Conservation (phyloP, 352 stramenopile genomes). For the Pythium pyrilobum region DNA sequence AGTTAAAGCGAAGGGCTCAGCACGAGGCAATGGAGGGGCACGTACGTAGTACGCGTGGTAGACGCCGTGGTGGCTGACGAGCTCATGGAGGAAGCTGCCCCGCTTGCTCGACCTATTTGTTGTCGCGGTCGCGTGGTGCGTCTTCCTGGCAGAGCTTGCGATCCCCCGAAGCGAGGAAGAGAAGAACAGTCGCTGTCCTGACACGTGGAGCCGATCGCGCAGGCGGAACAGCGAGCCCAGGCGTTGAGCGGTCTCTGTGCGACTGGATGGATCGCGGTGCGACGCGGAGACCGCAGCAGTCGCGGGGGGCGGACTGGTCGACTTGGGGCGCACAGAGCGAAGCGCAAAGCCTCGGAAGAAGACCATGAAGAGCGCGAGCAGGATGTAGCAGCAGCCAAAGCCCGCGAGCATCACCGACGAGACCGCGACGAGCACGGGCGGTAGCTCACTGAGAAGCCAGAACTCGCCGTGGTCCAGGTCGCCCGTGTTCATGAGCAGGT, state of each 20-base stretch:
- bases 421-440: neutral
- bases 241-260: neutral
- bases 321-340: neutral
- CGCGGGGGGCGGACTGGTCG: neutral
- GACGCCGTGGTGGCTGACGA: constrained; percentile 3
- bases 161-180: neutral
- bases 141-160: too few relatives aligned
- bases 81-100: neutral
- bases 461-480: constrained; percentile 17
- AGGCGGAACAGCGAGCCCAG: neutral
- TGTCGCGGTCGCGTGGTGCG: too few relatives aligned
- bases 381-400: constrained; percentile 8
- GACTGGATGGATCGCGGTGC: too few relatives aligned
- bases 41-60: constrained; percentile 16
- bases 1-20: neutral
- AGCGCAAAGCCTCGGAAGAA: constrained; percentile 5
- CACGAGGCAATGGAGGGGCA: neutral
- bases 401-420: constrained; percentile 1
- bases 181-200: neutral
- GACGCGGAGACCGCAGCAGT: neutral
- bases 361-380: constrained; percentile 12
- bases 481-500: constrained; percentile 19
- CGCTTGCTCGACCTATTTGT: neutral
- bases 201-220: neutral
- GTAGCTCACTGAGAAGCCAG: constrained; percentile 12